Evolutionary conservation across 805 yeast species (phyloP), one percentile per base, ranked within the genome.

Genomic region (Teunomyces stri): DNA sequence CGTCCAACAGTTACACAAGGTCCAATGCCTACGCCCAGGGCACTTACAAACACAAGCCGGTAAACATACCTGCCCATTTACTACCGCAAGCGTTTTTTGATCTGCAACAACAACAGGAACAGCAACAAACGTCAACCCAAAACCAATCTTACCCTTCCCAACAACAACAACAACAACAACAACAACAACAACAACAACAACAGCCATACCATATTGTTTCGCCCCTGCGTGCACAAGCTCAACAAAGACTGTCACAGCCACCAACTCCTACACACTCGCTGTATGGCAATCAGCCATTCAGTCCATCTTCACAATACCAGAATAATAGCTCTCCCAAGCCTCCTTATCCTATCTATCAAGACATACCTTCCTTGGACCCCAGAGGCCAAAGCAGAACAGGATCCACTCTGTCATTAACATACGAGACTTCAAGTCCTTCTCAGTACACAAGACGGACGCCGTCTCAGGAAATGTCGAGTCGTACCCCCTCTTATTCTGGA

Each of bases 41-140:
- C 29, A n/a, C 22, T 33, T 18, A 43, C 36, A 27, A 39, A 12
- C 43, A 37, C 28, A 37, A 37, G 12, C 40, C 47, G 13, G 50
- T 54, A 18, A 51, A 45, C 40, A 51, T 54, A 33, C 58, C 58
- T 12, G 54, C 52, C 15, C 58, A 54, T 41, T 50, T 54, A 40
- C 41, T 54, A 22, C 58, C 58, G 6, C 57, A 31, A 45, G 51
- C 51, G 6, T 52, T 45, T 25, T 39, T 48, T 30, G 51, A 44
- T 11, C 40, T 25, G 16, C 47, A 38, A 2, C 47, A 27, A 22
- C 37, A 38, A 6, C 40, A 37, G 18, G 21, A 18, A 7, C n/a
- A 25, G 18, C 47, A 44, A 22, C 47, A 15, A 38, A 15, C 40
- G 22, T 6, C 40, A 12, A 3, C 29, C 6, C 16, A 12, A 4